Conservation (phyloP, 768 basidiomycete species). For the Chiua virens region DNA sequence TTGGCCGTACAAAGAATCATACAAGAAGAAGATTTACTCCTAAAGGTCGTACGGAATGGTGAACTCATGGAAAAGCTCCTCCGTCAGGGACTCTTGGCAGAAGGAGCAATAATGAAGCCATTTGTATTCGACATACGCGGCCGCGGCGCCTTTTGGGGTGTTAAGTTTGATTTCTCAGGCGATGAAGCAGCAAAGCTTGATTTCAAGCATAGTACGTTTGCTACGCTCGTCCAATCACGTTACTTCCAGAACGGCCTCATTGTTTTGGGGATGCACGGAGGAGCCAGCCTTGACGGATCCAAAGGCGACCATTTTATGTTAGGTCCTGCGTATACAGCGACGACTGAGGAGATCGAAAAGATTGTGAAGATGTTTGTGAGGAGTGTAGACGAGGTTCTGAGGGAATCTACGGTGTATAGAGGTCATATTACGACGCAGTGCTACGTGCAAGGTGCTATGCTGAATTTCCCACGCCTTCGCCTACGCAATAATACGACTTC, state of each 20-base stretch:
- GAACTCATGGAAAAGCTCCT: conserved; percentile 60
- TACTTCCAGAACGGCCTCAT: conserved; percentile 67
- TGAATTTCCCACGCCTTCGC: conserved; percentile 32
- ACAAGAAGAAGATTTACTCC: conserved; percentile 64
- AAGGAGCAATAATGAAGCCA: conserved; percentile 58
- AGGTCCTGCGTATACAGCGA: conserved; percentile 80
- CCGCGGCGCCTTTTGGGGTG: conserved; percentile 78
- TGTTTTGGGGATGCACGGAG: conserved; percentile 73
- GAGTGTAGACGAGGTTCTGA: conserved; percentile 65
- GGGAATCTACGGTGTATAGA: conserved; percentile 28
- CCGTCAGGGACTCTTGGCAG: conserved; percentile 49
- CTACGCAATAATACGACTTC: conserved; percentile 24
- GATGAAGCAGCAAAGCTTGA: conserved; percentile 43
- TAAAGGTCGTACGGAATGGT: conserved; percentile 60
- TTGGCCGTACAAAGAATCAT: conserved; percentile 82
- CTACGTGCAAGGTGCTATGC: too few species aligned
- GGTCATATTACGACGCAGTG: too few species aligned
- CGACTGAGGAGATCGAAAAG: conserved; percentile 61
- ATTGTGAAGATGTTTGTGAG: conserved; percentile 67
- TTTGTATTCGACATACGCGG: conserved; percentile 82
- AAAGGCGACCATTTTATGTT: conserved; percentile 74
- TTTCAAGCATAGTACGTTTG: conserved; percentile 57
- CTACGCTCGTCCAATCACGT: conserved; percentile 67
- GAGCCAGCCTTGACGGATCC: conserved; percentile 65
- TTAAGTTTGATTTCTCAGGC: conserved; percentile 74